Base-by-base conservation (phyloP, 225 moss, liverwort and hornwort genomes). In the Rhytidiadelphus loreus region DNA sequence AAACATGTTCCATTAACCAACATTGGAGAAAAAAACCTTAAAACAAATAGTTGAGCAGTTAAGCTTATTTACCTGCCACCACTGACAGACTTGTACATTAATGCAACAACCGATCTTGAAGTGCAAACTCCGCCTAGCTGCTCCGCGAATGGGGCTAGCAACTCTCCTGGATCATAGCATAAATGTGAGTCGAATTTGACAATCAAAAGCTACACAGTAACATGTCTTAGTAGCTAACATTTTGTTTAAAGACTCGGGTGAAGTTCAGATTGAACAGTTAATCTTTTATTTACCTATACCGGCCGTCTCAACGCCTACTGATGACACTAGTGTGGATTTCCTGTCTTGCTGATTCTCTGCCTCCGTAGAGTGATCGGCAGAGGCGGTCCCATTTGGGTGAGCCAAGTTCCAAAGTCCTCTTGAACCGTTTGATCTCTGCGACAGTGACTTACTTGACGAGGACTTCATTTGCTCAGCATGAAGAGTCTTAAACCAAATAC, bases 81-180 rank as follows among this genome's bases (percentile, higher is more conserved):
- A 91, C 96, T 99, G 65, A 99, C 96, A 87, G 97, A 94, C 88
- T 97, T 97, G 91, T 95, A 95, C 74, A 93, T 94, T 81, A 96
- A 92, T 28, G 96, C 91, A 82, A 94, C 93, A 86, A 92, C 94
- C 66, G 96, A 95, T 88, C 91, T 91, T 87, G 89, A 94, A 81
- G 91, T 89, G 90, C 96, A 90, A 85, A 91, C 85, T 81, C 91
- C 92, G 83, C 94, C 92, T 55, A 95, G 82, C 93, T 94, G 92
- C 91, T 93, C 89, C 35, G 88, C 39, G 71, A 96, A 99, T 37
- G 98, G 98, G 76, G 84, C 94, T 71, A 99, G 84, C 80, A 99
- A 90, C 65, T 99, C 96, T 85, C 95, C 97, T 98, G 96, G 71
- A 91, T 46, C 90, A 88, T 39, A 61, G 52, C 46, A 86, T 59